These are phyloP conservation scores for Monosporozyma unispora DNA, from an alignment of 805 yeast genomes.

Conservation along the genomic window DNA sequence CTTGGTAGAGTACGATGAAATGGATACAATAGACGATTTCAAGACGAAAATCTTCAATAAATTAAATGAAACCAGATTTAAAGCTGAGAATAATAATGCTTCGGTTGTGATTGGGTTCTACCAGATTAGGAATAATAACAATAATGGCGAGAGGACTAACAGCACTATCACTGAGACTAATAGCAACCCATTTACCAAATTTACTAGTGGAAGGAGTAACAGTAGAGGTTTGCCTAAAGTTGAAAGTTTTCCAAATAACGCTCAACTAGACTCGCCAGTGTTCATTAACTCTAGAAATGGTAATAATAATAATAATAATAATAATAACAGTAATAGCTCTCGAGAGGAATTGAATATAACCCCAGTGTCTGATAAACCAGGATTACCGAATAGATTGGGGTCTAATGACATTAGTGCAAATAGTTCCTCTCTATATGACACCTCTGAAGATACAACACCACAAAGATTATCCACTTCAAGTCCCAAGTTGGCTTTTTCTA, in stretches of 20 bases:
- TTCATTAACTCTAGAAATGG: background rate
- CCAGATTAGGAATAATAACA: constrained; percentile 3
- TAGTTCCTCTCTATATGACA: background rate
- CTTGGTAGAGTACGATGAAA: constrained; percentile 49
- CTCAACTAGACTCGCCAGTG: constrained; percentile 2
- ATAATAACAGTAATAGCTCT: background rate
- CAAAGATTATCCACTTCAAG: background rate
- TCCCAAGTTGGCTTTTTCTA: background rate
- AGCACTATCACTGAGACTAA: background rate
- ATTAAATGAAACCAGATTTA: constrained; percentile 48
- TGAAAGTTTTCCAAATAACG: background rate
- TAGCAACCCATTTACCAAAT: background rate
- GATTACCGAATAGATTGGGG: background rate
- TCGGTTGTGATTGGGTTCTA: constrained; percentile 58
- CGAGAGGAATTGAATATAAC: background rate
- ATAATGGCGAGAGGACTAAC: background rate
- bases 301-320: background rate
- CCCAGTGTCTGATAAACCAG: background rate
- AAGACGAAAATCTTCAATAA: constrained; percentile 55
- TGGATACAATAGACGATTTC: constrained; percentile 74
- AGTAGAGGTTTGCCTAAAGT: background rate
- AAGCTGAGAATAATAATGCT: constrained; percentile 44
- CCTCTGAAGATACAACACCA: background rate
- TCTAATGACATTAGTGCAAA: background rate
- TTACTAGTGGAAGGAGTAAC: background rate